phyloP scores from a whole-genome alignment of 1,284 basidiomycete genomes.

The Papiliotrema fonsecae region DNA sequence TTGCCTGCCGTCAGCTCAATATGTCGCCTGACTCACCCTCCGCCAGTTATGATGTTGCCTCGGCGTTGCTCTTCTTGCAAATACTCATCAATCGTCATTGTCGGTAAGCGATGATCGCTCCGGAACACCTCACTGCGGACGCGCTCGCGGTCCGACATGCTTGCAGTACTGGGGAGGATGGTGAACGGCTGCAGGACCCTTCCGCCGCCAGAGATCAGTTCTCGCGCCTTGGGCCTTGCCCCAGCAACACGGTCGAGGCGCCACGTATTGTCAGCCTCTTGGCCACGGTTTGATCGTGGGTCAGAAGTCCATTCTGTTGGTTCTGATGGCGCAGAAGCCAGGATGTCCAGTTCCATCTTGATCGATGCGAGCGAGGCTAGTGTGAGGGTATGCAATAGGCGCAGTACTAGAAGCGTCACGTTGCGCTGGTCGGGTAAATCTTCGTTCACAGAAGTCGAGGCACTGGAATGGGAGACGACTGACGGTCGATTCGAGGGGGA shows the following conservation, averaged over 20 bases:
- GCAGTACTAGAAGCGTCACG: constrained; percentile 63
- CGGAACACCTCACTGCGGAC: constrained; percentile 78
- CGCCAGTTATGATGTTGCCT: constrained; percentile 81
- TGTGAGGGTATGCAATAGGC: constrained; percentile 67
- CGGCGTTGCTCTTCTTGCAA: constrained; percentile 75
- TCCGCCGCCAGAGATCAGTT: constrained; percentile 68
- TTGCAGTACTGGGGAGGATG: constrained; percentile 66
- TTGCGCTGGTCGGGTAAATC: constrained; percentile 60
- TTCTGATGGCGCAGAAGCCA: constrained; percentile 52
- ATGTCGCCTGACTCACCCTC: constrained; percentile 61
- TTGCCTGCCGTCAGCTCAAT: constrained; percentile 54
- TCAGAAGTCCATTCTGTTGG: constrained; percentile 21
- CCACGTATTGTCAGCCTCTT: constrained; percentile 61
- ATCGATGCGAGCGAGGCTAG: constrained; percentile 64
- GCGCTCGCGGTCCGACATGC: constrained; percentile 59
- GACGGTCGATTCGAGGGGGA: constrained; percentile 10
- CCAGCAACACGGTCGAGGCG: constrained; percentile 57
- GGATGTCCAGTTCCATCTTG: constrained; percentile 67
- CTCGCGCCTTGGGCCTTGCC: constrained; percentile 45
- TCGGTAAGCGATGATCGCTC: constrained; percentile 79
- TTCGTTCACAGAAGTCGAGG: constrained; percentile 50
- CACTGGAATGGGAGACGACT: constrained; percentile 6
- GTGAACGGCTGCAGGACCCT: constrained; percentile 84
- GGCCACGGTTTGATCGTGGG: constrained; percentile 35
- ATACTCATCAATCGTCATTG: constrained; percentile 96